These are phyloP conservation scores for Aphanomyces invadans DNA, from an alignment of 352 stramenopile genomes.

Conservation along the genomic window DNA sequence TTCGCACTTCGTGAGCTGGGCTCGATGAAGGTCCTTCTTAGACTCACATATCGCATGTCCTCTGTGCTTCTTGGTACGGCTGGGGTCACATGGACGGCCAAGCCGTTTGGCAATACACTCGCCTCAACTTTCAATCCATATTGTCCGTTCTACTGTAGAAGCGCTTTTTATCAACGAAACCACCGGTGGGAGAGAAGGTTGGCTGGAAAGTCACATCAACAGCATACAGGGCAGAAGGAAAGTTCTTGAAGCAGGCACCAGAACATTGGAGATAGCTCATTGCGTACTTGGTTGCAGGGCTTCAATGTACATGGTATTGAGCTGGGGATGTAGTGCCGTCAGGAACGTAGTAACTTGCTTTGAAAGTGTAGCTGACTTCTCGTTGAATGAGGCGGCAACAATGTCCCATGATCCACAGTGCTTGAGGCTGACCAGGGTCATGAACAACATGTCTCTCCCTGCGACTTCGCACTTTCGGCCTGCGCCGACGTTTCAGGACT, in stretches of 20 bases:
- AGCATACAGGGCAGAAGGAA: background rate
- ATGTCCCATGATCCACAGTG: background rate
- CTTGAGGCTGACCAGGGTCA: background rate
- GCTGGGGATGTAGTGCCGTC: background rate
- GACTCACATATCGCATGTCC: constrained; percentile 9
- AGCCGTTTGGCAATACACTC: constrained; percentile 23
- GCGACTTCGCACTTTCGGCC: background rate
- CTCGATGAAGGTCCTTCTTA: background rate
- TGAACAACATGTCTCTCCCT: background rate
- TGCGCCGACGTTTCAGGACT: background rate
- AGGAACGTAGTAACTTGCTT: background rate
- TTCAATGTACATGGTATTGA: background rate
- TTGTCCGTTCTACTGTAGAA: constrained; percentile 14
- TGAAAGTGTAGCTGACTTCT: too few relatives aligned
- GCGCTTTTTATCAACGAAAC: background rate
- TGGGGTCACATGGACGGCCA: constrained; percentile 23
- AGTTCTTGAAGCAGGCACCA: background rate
- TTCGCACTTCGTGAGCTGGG: background rate
- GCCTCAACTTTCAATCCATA: constrained; percentile 28
- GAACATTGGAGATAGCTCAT: background rate
- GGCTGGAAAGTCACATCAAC: background rate
- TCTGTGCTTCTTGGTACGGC: background rate
- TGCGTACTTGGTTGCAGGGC: background rate
- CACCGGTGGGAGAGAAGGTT: background rate
- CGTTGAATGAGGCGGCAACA: too few relatives aligned